A percentile compares a stretch with the other conserved stretches of the same genome.
phyloP scores from a whole-genome alignment of 108 stramenopile genomes.

The Licmophora abbreviata region DNA sequence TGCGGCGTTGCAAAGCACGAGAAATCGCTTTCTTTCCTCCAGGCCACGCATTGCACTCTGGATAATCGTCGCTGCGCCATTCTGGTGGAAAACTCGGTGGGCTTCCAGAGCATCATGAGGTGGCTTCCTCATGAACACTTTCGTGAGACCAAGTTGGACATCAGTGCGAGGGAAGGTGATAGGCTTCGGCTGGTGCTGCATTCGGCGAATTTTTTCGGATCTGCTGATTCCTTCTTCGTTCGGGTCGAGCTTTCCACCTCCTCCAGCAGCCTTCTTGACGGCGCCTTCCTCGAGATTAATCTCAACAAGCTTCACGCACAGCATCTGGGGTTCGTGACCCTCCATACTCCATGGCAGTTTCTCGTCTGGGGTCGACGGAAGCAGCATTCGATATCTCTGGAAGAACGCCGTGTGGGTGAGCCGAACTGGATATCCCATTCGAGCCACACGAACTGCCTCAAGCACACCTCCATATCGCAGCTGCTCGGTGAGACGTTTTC shows the following conservation, averaged over 20 bases:
- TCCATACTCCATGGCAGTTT: slow-evolving; percentile 71
- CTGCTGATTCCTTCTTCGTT: slow-evolving; percentile 72
- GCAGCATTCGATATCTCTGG: slow-evolving; percentile 83
- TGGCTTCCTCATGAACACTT: slow-evolving; percentile 92
- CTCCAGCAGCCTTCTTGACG: slow-evolving; percentile 21
- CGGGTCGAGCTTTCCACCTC: slow-evolving; percentile 21
- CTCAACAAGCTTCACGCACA: slow-evolving; percentile 72
- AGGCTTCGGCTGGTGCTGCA: slow-evolving; percentile 74
- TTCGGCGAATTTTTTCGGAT: slow-evolving; percentile 82
- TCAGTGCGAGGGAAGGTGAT: slow-evolving; percentile 71
- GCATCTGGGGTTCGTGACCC: slow-evolving; percentile 52
- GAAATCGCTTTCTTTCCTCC: slow-evolving; percentile 50
- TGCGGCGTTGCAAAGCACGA: slow-evolving; percentile 48
- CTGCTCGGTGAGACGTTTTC: slow-evolving; percentile 88
- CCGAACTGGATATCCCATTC: slow-evolving; percentile 98
- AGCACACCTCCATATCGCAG: slow-evolving; percentile 97
- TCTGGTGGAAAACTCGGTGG: slow-evolving; percentile 71
- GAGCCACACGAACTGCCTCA: slow-evolving; percentile 98
- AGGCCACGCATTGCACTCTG: slow-evolving; percentile 82
- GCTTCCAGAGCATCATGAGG: slow-evolving; percentile 89
- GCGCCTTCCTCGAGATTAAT: slow-evolving; percentile 63
- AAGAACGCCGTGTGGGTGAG: slow-evolving; percentile 84
- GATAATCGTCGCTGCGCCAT: slow-evolving; percentile 59
- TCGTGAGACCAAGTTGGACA: slow-evolving; percentile 87
- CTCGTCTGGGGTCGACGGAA: slow-evolving; percentile 53